These are phyloP conservation scores for Nevesoporus exiguus DNA, from an alignment of 768 basidiomycete species.

Conservation along the genomic window DNA sequence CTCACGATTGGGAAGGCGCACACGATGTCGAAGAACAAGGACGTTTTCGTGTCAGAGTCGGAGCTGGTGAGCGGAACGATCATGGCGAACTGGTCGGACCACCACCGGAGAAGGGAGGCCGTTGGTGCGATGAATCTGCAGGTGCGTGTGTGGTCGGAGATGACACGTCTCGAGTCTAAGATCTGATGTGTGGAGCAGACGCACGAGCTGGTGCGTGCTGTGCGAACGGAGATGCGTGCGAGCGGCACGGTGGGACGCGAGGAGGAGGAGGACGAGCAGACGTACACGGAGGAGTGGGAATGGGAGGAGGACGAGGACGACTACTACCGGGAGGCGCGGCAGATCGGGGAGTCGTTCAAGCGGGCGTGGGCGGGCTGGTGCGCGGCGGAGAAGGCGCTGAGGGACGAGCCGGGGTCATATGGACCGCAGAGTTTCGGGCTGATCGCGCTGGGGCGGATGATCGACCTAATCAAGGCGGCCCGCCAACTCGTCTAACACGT, in stretches of 20 bases:
- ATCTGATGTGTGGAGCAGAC: constrained; percentile 30
- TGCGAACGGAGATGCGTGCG: constrained; percentile 33
- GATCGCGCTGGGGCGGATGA: constrained; percentile 41
- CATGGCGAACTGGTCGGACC: constrained; percentile 42
- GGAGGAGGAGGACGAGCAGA: constrained; percentile 29
- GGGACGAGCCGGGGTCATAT: constrained; percentile 26
- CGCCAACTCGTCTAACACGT: constrained; percentile 15
- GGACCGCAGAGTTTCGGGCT: constrained; percentile 46
- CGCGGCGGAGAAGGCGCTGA: constrained; percentile 32
- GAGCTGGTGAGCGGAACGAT: constrained; percentile 46
- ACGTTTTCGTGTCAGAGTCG: constrained; percentile 36
- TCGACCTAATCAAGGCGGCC: constrained; percentile 37
- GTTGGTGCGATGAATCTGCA: constrained; percentile 43
- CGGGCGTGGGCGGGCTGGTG: constrained; percentile 47
- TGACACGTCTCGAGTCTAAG: neutral
- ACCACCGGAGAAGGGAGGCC: constrained; percentile 38
- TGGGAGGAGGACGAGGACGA: constrained; percentile 30
- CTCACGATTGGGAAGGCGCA: constrained; percentile 34
- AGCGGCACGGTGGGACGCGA: constrained; percentile 9
- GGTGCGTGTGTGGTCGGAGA: constrained; percentile 24
- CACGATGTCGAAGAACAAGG: constrained; percentile 36
- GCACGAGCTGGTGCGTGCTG: constrained; percentile 35
- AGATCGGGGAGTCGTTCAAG: constrained; percentile 30
- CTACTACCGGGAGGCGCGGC: constrained; percentile 27
- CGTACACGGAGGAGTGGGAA: constrained; percentile 22